Conservation (phyloP, 768 basidiomycete genomes). For the Boletales sp. region DNA sequence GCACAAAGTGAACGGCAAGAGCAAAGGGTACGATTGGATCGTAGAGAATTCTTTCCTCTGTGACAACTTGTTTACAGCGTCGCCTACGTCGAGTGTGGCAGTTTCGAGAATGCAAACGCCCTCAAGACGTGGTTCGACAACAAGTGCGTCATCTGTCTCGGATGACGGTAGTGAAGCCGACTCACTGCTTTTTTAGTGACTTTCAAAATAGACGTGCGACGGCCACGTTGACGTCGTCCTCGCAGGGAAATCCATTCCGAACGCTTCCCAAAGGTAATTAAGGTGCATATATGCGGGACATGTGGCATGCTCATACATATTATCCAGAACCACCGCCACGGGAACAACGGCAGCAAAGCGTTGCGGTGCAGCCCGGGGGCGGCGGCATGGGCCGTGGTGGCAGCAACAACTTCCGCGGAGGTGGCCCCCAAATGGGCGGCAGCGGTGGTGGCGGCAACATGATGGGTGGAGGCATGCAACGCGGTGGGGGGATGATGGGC, state of each 20-base stretch:
- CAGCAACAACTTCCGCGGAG: slow-evolving; percentile 38
- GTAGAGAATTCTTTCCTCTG: background rate
- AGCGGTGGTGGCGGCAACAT: slow-evolving; percentile 32
- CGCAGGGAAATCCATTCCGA: slow-evolving; percentile 88
- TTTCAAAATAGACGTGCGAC: slow-evolving; percentile 86
- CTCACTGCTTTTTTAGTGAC: slow-evolving; percentile 40
- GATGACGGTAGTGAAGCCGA: background rate
- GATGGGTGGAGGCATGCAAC: slow-evolving; percentile 34
- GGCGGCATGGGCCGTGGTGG: slow-evolving; percentile 32
- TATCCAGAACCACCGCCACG: slow-evolving; percentile 68
- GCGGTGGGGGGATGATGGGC: slow-evolving; percentile 30
- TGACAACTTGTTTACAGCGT: slow-evolving; percentile 47
- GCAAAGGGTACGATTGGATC: slow-evolving; percentile 76
- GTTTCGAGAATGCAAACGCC: slow-evolving; percentile 55
- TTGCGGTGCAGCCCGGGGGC: slow-evolving; percentile 18
- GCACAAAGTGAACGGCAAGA: slow-evolving; percentile 99
- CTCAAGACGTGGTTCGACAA: slow-evolving; percentile 86
- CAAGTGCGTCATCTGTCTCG: slow-evolving; percentile 48
- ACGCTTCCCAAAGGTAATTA: slow-evolving; percentile 83
- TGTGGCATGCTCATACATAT: background rate
- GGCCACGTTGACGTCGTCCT: slow-evolving; percentile 65
- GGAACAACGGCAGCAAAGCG: slow-evolving; percentile 40
- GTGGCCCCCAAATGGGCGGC: slow-evolving; percentile 33
- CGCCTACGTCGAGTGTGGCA: slow-evolving; percentile 80
- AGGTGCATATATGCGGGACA: background rate